Evolutionary conservation across 352 stramenopile genomes (phyloP).

Genomic region (Aphanomyces cochlioides): DNA sequence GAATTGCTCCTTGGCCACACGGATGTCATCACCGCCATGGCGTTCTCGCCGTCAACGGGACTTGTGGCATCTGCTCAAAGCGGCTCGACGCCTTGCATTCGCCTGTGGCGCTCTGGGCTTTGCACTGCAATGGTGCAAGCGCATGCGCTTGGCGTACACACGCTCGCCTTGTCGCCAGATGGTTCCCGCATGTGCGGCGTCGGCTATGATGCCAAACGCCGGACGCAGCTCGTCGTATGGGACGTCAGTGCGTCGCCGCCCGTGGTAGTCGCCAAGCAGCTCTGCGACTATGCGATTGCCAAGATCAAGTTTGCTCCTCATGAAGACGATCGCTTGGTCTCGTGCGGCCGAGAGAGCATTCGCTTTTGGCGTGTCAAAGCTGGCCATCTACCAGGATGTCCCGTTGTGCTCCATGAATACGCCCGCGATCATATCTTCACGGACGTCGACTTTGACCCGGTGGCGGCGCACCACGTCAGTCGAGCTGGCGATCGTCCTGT

Average conservation of each 20-base stretch:
- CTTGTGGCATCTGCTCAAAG: slow-evolving; percentile 50
- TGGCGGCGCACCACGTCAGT: slow-evolving; percentile 43
- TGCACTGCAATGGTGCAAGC: slow-evolving; percentile 38
- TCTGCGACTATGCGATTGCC: slow-evolving; percentile 79
- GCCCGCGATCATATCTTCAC: slow-evolving; percentile 81
- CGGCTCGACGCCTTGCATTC: not conserved
- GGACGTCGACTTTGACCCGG: slow-evolving; percentile 75
- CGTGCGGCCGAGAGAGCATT: slow-evolving; percentile 89
- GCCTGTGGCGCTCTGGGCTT: not conserved
- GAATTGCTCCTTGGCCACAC: slow-evolving; percentile 46
- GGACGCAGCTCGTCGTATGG: slow-evolving; percentile 76
- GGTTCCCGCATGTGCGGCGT: slow-evolving; percentile 49
- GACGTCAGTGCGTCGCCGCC: slow-evolving; percentile 40
- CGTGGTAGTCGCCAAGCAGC: slow-evolving; percentile 68
- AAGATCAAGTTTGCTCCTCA: slow-evolving; percentile 80
- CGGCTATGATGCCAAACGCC: slow-evolving; percentile 54
- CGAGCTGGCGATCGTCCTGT: slow-evolving; percentile 55
- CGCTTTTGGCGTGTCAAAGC: slow-evolving; percentile 82
- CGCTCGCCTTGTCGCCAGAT: slow-evolving; percentile 47
- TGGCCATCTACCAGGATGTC: slow-evolving; percentile 65
- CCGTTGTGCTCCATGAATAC: slow-evolving; percentile 88
- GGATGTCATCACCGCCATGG: slow-evolving; percentile 38
- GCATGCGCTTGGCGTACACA: slow-evolving; percentile 45
- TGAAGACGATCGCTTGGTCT: slow-evolving; percentile 75
- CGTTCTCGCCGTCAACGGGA: slow-evolving; percentile 42